Percentiles rank a stretch among this genome's conserved stretches.
phyloP scores from a whole-genome alignment of 2,329 filamentous ascomycete species.

The Ilyonectria destructans region DNA sequence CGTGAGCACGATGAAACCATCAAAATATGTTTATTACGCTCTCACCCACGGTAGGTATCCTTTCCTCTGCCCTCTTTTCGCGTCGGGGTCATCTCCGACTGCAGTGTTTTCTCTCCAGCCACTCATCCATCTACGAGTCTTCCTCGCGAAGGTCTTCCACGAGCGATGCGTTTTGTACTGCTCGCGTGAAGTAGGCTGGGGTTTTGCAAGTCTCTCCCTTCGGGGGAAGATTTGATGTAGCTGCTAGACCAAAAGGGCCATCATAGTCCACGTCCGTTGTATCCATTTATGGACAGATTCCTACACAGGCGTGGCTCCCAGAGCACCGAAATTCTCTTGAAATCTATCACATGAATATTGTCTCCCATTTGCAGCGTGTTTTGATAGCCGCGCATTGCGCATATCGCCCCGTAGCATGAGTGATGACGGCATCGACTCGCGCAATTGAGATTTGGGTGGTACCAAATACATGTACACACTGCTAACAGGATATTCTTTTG shows the following conservation, averaged over 20 bases:
- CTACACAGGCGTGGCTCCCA: conserved; percentile 68
- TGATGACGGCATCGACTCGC: background rate
- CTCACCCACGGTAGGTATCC: conserved; percentile 23
- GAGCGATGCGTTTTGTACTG: conserved; percentile 56
- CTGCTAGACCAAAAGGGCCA: conserved; percentile 67
- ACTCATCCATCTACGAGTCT: conserved; percentile 55
- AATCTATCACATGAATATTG: background rate
- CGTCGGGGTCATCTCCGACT: background rate
- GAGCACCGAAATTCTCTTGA: conserved; percentile 61
- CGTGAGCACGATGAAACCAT: background rate
- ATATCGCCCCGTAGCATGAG: background rate
- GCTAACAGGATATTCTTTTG: background rate
- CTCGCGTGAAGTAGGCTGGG: conserved; percentile 56
- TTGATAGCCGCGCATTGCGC: background rate
- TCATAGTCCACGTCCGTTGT: conserved; percentile 69
- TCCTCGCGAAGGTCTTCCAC: conserved; percentile 55
- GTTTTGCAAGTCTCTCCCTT: conserved; percentile 29
- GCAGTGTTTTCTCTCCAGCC: conserved; percentile 53
- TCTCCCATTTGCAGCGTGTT: background rate
- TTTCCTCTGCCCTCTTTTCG: conserved; percentile 3
- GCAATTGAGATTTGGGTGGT: background rate
- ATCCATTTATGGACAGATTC: conserved; percentile 39
- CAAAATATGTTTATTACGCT: background rate
- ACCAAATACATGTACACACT: background rate
- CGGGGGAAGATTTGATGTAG: conserved; percentile 40